phyloP scores from a whole-genome alignment of 2,329 filamentous ascomycete species.

The Trichophyton mentagrophytes region DNA sequence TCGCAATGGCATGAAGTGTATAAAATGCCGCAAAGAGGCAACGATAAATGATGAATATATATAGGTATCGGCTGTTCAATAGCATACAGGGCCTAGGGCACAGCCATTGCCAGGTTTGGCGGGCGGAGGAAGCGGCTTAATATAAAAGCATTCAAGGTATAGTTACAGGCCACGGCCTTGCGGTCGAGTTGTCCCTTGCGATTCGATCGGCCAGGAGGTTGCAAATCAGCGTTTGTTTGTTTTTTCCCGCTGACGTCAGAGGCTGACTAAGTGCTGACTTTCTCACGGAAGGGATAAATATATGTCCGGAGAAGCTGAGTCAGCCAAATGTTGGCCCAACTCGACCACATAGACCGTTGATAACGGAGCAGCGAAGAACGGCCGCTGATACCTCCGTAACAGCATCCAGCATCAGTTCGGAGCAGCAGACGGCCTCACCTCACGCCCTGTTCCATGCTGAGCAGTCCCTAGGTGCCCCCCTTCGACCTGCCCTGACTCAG shows the following conservation, averaged over 20 bases:
- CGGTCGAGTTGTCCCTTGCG: not conserved
- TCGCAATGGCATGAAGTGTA: not conserved
- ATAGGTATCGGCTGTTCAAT: not conserved
- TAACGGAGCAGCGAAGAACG: not conserved
- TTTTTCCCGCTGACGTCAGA: not conserved
- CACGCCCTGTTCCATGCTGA: not conserved
- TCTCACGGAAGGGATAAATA: not conserved
- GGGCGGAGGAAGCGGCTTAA: not conserved
- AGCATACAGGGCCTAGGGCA: not conserved
- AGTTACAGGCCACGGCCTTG: not conserved
- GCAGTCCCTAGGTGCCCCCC: not conserved
- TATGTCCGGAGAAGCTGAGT: not conserved
- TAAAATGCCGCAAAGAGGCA: too few species aligned
- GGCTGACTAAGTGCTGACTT: not conserved
- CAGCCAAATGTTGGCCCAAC: not conserved
- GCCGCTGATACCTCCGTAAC: not conserved
- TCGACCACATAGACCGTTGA: not conserved
- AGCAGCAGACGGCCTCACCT: not conserved
- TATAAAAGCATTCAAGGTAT: not conserved
- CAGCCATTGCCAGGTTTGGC: not conserved
- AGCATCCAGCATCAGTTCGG: not conserved
- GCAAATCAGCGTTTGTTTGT: not conserved
- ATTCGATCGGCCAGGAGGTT: not conserved
- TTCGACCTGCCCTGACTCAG: slow-evolving; percentile 6
- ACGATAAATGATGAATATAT: too few species aligned